Evolutionary conservation across 2,329 filamentous ascomycete genomes (phyloP), one percentile per base, ranked within the genome.

Genomic region (Plectosphaerella plurivora): DNA sequence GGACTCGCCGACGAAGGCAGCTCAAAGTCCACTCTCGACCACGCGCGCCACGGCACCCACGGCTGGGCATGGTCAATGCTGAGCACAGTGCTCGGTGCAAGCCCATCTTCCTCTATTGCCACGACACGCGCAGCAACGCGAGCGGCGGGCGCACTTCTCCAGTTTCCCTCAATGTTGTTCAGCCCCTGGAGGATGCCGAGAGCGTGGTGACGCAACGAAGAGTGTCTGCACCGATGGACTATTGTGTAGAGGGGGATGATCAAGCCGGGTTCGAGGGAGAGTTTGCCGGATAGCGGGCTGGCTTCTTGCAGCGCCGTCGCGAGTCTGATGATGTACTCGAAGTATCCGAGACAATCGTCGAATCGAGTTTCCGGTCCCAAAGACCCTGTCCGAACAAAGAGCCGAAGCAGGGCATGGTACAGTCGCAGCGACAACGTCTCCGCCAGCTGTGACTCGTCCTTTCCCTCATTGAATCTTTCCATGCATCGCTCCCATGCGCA

Each of bases 91-190:
- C 28, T 33, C 11, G 28, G 28, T 33, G 4, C 8, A 4, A 33
- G 28, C 11, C 41, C 15, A 5, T 11, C n/a, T 12, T 47, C 45
- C 45, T 47, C 45, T 12, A 18, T 10, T n/a, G n/a, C 9, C 7
- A 65, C 47, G 4, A 61, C 14, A 12, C 46, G 53, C 14, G 57
- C 55, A 0, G 57, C 54, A 4, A 59, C 59, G 2, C 45, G 47
- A 7, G 60, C 59, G 1, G 59, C 54, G 14, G 52, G 57, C 4
- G 50, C 54, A 28, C 63, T 65, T 42, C 57, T 57, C 64, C 63
- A 65, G 47, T 62, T 54, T 1, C 62, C 65, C 41, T 66, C 64
- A 15, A 63, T 59, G 5, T 62, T 46, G n/a, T 62, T 60, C 7
- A 53, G n/a, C 14, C 49, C 45, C 5, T 39, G 15, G 3, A 66